These are phyloP conservation scores for Hysterium pulicare DNA, from an alignment of 2,329 filamentous ascomycete species.

Conservation along the genomic window DNA sequence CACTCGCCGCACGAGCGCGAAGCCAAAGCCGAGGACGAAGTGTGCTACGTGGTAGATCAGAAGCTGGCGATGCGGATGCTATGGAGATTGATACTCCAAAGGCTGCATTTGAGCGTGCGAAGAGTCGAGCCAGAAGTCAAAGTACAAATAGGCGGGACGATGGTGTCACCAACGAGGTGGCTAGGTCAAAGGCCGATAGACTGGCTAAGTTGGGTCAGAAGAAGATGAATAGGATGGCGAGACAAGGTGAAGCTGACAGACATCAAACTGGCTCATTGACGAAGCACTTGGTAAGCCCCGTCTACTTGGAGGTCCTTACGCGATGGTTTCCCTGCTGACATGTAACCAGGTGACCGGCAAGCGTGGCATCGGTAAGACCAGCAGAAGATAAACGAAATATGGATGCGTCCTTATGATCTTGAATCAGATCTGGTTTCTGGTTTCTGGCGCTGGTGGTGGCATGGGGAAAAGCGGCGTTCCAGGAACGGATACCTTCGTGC, in stretches of 20 bases:
- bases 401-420: no score
- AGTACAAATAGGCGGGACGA: slow-evolving; percentile 69
- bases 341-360: slow-evolving; percentile 74
- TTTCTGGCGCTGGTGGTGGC: no score
- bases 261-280: slow-evolving; percentile 76
- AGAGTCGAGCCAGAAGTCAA: slow-evolving; percentile 66
- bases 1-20: slow-evolving; percentile 70
- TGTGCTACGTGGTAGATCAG: slow-evolving; percentile 57
- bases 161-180: slow-evolving; percentile 66
- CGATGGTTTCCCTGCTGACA: slow-evolving; percentile 4
- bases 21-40: slow-evolving; percentile 71
- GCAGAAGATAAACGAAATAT: slow-evolving; percentile 45
- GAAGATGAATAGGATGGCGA: slow-evolving; percentile 97
- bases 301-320: background rate
- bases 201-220: slow-evolving; percentile 88
- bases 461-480: no score
- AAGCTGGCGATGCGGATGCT: slow-evolving; percentile 51
- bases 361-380: slow-evolving; percentile 87
- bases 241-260: slow-evolving; percentile 94
- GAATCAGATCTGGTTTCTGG: no score
- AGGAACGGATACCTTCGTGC: no score
- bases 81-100: slow-evolving; percentile 64
- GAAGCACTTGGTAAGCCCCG: slow-evolving; percentile 84
- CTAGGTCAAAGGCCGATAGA: slow-evolving; percentile 76
- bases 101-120: slow-evolving; percentile 53